These are phyloP conservation scores for Stropharia rugosoannulata DNA, from an alignment of 768 basidiomycete genomes.

Conservation along the genomic window DNA sequence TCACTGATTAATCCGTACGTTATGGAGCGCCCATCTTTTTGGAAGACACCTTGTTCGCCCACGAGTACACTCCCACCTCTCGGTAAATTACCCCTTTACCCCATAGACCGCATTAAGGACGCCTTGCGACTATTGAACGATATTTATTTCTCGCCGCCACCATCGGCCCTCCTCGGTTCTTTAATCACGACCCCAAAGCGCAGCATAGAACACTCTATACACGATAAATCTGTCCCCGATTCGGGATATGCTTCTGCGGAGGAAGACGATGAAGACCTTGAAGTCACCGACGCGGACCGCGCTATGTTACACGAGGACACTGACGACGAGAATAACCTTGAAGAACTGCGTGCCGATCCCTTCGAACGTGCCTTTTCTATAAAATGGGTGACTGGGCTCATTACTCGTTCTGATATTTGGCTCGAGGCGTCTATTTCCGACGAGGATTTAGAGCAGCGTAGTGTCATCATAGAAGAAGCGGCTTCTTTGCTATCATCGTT, in stretches of 20 bases:
- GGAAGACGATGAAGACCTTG: conserved; percentile 48
- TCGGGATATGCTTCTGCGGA: conserved; percentile 80
- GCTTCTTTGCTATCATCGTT: conserved; percentile 57
- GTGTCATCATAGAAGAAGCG: conserved; percentile 51
- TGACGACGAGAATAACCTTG: conserved; percentile 29
- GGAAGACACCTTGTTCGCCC: conserved; percentile 32
- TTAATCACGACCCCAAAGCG: conserved; percentile 27
- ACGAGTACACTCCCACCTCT: conserved; percentile 60
- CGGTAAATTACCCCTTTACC: conserved; percentile 31
- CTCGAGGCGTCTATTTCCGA: conserved; percentile 21
- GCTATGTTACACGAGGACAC: conserved; percentile 15
- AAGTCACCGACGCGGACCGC: conserved; percentile 11
- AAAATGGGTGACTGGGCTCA: conserved; percentile 73
- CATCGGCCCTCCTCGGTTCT: conserved; percentile 21
- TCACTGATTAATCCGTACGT: neutral
- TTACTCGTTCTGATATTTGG: conserved; percentile 61
- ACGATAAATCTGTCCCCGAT: conserved; percentile 53
- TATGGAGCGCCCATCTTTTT: conserved; percentile 7
- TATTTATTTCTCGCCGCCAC: conserved; percentile 50
- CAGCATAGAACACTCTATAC: conserved; percentile 28
- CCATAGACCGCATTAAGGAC: conserved; percentile 33
- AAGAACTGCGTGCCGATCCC: conserved; percentile 56
- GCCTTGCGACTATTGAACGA: conserved; percentile 44
- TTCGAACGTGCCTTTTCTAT: conserved; percentile 70
- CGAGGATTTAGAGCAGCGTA: conserved; percentile 39